Evolutionary conservation across 2,329 filamentous ascomycete species (phyloP), one percentile per base, ranked within the genome.

Genomic region (Talaromyces funiculosus): DNA sequence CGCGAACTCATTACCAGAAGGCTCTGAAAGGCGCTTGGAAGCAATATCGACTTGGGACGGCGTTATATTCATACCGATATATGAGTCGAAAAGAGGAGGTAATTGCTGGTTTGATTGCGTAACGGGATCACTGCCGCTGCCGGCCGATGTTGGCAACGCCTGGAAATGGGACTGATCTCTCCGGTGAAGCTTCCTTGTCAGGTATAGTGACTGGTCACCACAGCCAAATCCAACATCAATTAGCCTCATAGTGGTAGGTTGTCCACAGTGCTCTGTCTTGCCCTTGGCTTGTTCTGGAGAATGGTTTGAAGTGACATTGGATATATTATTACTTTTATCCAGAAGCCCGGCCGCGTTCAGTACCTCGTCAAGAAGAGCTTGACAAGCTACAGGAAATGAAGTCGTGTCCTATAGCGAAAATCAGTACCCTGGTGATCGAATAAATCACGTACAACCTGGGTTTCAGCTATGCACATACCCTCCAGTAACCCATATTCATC

Each of bases 141-240:
- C 9, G 14, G 49, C 9, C 6, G 24, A 38, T n/a, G 8, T 43
- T 29, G 20, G 24, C n/a, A n/a, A n/a, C n/a, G n/a, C n/a, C n/a
- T n/a, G n/a, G n/a, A n/a, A n/a, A n/a, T n/a, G n/a, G n/a, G n/a
- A n/a, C n/a, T n/a, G n/a, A n/a, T n/a, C n/a, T n/a, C n/a, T n/a
- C 6, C 45, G 57, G n/a, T 53, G 35, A 54, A 71, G 62, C 24
- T 72, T 66, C 10, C 67, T 68, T 1, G 72, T 75, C 24, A 84
- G 65, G 59, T 80, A 77, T 20, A 81, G 67, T 0, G 78, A 82
- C 67, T 86, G 84, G 64, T 86, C 82, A 33, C 84, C 84, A 63
- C 84, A 86, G 9, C 84, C 83, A 62, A 84, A 82, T 2, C 84
- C 83, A 1, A 85, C 72, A 62, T 86, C 83, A 0, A 86, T 70